Base-by-base conservation (phyloP, 208 protist genomes). In the Sergeia podlipaevii region DNA sequence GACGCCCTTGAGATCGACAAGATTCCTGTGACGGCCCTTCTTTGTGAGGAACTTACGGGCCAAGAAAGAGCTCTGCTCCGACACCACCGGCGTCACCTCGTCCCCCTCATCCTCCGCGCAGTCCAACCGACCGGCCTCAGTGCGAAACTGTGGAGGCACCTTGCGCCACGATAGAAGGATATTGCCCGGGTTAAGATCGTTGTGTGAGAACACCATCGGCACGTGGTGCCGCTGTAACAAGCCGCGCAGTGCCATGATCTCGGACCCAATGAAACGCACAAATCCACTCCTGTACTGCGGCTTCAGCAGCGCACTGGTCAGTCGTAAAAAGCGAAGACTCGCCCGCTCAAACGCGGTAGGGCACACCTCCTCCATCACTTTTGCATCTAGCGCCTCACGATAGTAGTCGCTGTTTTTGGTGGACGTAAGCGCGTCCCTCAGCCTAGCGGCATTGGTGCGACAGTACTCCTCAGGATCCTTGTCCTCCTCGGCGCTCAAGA, bases 161-260 rank as follows among this genome's bases (percentile, higher is more conserved):
- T 70, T 71, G 43, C 70, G 72, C 70, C 75, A 76, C 27, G 84
- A 54, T 6, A 89, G 65, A 21, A 92, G 73, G 34, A 92, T 84
- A 64, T 92, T 92, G 28, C 80, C 80, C 13, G 85, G 85, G 62
- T 87, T 89, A 44, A 92, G 54, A 57, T 92, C 85, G 58, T 92
- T 89, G 68, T 92, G 85, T 39, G 85, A 92, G 27, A 92, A 79
- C 18, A 87, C 76, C 24, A 89, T 64, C 18, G 85, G 85, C 10
- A 89, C 62, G 10, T 65, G 33, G 13, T 53, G 56, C 32, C 27
- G 23, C 64, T 57, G 65, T 18, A 89, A 49, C 49, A 65, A 52
- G 28, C 58, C 43, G 26, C 73, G 85, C 65, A 89, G 55, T 45
- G 55, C 48, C 64, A 76, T 67, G 11, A 92, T 51, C 54, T 89